A percentile compares a stretch with the other conserved stretches of the same genome.
Conservation (phyloP, 768 basidiomycete species). For the Rhodotorula graminis region DNA sequence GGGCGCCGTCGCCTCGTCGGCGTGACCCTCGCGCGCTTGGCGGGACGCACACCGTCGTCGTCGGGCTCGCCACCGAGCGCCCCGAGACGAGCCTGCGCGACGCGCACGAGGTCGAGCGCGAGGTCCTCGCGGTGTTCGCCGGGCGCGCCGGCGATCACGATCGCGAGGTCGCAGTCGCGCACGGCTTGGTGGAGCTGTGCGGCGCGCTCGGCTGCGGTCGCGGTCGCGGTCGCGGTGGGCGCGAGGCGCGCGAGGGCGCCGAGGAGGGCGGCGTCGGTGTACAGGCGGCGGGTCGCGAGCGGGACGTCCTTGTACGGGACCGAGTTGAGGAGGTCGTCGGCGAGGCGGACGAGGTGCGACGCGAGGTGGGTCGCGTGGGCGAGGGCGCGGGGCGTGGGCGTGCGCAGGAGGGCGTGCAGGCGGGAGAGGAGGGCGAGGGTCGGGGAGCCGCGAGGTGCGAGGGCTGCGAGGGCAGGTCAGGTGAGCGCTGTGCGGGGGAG, state of each 20-base stretch:
- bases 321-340: conserved; percentile 56
- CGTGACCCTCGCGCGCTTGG: conserved; percentile 9
- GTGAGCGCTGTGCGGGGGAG: neutral
- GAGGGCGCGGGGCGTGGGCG: neutral
- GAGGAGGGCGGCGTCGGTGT: conserved; percentile 69
- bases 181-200: conserved; percentile 47
- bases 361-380: neutral
- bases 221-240: neutral
- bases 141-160: conserved; percentile 75
- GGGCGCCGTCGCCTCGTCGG: conserved; percentile 7
- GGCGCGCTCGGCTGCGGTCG: too few species aligned
- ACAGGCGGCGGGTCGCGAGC: conserved; percentile 49
- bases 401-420: neutral
- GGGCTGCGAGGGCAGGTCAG: conserved; percentile 5
- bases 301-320: conserved; percentile 46
- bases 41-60: neutral
- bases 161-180: conserved; percentile 65
- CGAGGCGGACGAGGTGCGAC: conserved; percentile 50
- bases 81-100: conserved; percentile 54
- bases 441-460: conserved; percentile 3
- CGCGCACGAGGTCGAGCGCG: conserved; percentile 60
- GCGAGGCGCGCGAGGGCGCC: conserved; percentile 40
- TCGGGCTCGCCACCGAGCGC: neutral
- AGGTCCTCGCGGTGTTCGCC: conserved; percentile 60
- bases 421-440: neutral